These are phyloP conservation scores for Nematocida sp. DNA, from an alignment of 371 early-diverging fungal species.

Conservation along the genomic window DNA sequence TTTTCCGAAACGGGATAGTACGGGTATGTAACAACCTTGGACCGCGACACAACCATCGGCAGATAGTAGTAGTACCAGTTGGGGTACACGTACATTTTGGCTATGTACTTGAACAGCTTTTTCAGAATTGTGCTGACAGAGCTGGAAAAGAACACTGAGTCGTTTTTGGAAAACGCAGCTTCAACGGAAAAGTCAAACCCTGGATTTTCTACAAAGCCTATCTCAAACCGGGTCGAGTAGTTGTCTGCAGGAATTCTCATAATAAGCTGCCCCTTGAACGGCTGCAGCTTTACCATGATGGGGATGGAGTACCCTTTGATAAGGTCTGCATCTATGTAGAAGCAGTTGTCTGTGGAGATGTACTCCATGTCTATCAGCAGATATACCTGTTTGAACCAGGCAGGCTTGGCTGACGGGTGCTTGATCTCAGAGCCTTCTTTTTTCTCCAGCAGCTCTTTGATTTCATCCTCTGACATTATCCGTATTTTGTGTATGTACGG, in stretches of 20 bases:
- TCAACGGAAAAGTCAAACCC: conserved; percentile 55
- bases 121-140: conserved; percentile 54
- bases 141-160: conserved; percentile 51
- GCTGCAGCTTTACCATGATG: conserved; percentile 45
- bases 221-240: conserved; percentile 61
- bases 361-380: conserved; percentile 52
- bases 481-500: conserved; percentile 57
- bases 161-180: conserved; percentile 52
- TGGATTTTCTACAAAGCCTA: conserved; percentile 55
- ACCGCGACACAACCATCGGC: conserved; percentile 54
- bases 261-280: conserved; percentile 56
- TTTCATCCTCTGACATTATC: conserved; percentile 47
- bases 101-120: conserved; percentile 46
- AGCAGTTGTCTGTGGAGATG: conserved; percentile 47
- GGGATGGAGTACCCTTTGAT: conserved; percentile 50
- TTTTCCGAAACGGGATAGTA: conserved; percentile 40
- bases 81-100: conserved; percentile 56
- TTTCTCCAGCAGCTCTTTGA: conserved; percentile 30
- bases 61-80: conserved; percentile 56
- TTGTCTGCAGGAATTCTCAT: conserved; percentile 58
- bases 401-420: neutral
- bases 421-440: conserved; percentile 2
- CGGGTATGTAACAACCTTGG: conserved; percentile 41
- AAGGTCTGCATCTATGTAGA: conserved; percentile 57
- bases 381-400: conserved; percentile 52